Conservation (phyloP, 2,329 filamentous ascomycete species). For the Hypoxylon sp. region DNA sequence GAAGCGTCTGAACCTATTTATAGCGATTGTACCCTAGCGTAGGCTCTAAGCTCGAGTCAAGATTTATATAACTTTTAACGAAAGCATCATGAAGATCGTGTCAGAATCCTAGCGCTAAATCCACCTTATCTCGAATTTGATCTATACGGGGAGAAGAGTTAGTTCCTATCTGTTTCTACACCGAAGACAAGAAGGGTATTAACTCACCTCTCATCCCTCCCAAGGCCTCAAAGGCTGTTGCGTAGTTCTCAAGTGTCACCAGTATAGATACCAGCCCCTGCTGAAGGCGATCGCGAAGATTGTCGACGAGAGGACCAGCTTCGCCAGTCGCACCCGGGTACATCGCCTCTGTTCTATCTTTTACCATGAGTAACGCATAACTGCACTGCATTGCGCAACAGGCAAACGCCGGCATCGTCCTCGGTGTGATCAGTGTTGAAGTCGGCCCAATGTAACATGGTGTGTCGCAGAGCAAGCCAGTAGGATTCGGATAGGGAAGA, state of each 20-base stretch:
- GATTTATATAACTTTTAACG: constrained; percentile 14
- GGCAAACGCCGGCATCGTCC: constrained; percentile 63
- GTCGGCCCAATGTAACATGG: constrained; percentile 56
- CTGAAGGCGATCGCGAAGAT: constrained; percentile 59
- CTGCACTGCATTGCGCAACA: constrained; percentile 64
- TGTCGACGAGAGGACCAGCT: constrained; percentile 52
- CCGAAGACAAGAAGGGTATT: background rate
- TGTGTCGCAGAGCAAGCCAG: constrained; percentile 54
- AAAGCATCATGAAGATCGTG: constrained; percentile 12
- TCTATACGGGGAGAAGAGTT: constrained; percentile 41
- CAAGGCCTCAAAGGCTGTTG: constrained; percentile 62
- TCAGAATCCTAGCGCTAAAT: constrained; percentile 48
- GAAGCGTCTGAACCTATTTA: constrained; percentile 26
- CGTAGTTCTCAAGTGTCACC: constrained; percentile 61
- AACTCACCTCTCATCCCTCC: constrained; percentile 62
- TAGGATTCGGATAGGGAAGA: constrained; percentile 63
- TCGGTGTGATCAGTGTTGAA: constrained; percentile 59
- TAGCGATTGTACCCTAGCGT: constrained; percentile 28
- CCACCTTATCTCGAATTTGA: constrained; percentile 54
- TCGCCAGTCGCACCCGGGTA: constrained; percentile 51
- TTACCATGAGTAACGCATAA: constrained; percentile 62
- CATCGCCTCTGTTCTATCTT: constrained; percentile 59
- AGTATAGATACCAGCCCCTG: constrained; percentile 60
- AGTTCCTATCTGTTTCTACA: constrained; percentile 22
- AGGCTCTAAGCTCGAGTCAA: background rate